A percentile compares a stretch with the other conserved stretches of the same genome.
Evolutionary conservation across 148 eudicot species (phyloP).

Genomic region (Selenicereus undatus): DNA sequence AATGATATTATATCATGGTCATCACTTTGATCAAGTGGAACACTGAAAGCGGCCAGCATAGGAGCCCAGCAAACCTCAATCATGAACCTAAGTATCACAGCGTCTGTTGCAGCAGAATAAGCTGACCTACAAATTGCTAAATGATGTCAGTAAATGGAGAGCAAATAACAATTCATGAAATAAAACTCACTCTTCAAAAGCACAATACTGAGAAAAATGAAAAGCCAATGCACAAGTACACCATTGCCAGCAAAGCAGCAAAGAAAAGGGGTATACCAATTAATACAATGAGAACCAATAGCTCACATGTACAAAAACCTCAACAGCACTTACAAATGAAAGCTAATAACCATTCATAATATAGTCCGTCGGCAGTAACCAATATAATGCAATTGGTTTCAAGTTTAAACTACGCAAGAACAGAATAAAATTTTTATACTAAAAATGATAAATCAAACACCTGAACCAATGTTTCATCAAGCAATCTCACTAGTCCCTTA

Average conservation of each 20-base stretch:
- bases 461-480: background rate
- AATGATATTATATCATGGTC: constrained; percentile 70
- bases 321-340: background rate
- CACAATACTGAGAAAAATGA: background rate
- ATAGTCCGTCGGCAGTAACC: background rate
- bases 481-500: background rate
- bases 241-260: background rate
- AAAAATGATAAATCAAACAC: background rate
- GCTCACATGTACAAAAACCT: background rate
- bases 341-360: background rate
- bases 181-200: background rate
- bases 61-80: constrained; percentile 99
- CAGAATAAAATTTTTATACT: background rate
- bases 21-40: constrained; percentile 97
- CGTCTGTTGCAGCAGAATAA: constrained; percentile 98
- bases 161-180: background rate
- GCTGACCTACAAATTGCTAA: constrained; percentile 80
- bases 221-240: background rate
- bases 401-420: background rate
- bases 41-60: constrained; percentile 99
- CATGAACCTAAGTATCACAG: constrained; percentile 94
- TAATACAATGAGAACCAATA: background rate
- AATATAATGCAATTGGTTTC: background rate
- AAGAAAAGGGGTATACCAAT: background rate
- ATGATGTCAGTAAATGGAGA: constrained; percentile 23